Evolutionary conservation across 2,329 filamentous ascomycete genomes (phyloP).

Genomic region (Hysterium pulicare): DNA sequence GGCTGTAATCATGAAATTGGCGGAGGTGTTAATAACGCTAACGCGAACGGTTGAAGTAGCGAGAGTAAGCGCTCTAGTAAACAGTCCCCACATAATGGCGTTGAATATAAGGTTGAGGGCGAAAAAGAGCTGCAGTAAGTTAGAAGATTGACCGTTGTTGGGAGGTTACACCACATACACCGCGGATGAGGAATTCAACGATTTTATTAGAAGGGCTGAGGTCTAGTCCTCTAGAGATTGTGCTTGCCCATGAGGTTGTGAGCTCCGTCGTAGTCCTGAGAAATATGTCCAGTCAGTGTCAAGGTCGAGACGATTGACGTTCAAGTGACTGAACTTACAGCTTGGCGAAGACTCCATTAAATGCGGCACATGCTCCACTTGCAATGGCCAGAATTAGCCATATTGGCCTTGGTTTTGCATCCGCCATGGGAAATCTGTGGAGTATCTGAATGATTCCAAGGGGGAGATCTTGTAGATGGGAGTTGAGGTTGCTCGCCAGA

Average conservation of each 20-base stretch:
- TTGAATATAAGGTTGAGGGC: slow-evolving; percentile 72
- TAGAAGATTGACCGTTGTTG: slow-evolving; percentile 2
- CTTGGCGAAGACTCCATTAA: slow-evolving; percentile 82
- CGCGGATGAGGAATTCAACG: slow-evolving; percentile 51
- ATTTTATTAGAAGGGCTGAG: slow-evolving; percentile 45
- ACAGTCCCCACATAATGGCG: slow-evolving; percentile 79
- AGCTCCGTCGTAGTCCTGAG: slow-evolving; percentile 58
- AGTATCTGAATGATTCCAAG: no score
- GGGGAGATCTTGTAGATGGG: neutral
- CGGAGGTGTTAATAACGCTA: slow-evolving; percentile 75
- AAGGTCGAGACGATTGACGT: no score
- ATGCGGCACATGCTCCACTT: slow-evolving; percentile 73
- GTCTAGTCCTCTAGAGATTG: slow-evolving; percentile 48
- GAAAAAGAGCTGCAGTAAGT: slow-evolving; percentile 62
- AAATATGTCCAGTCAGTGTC: neutral
- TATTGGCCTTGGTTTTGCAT: slow-evolving; percentile 19
- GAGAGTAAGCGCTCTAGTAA: slow-evolving; percentile 71
- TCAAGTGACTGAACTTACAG: slow-evolving; percentile 52
- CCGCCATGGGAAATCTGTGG: slow-evolving; percentile 26
- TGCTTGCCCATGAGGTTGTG: slow-evolving; percentile 52
- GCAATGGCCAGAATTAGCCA: slow-evolving; percentile 66
- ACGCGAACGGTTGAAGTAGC: slow-evolving; percentile 76
- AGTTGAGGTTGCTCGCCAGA: slow-evolving; percentile 4
- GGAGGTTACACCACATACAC: slow-evolving; percentile 39
- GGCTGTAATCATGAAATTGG: slow-evolving; percentile 78